Evolutionary conservation across 1,284 basidiomycete species (phyloP).

Genomic region (Rhodotorula mucilaginosa): DNA sequence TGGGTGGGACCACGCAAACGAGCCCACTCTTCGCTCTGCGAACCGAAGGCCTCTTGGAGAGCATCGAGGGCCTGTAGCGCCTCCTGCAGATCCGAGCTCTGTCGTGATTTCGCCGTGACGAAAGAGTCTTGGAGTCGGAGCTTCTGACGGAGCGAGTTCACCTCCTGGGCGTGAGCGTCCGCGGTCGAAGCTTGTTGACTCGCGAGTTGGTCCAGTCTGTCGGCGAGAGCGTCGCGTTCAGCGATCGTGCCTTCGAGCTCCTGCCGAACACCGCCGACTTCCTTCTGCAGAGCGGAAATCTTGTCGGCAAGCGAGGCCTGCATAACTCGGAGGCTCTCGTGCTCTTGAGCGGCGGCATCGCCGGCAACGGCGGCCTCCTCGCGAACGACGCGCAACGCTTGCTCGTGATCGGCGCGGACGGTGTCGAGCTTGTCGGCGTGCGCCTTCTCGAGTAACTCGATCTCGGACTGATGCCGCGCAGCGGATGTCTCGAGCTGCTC

Average conservation of each 20-base stretch:
- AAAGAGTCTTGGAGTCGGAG: background rate
- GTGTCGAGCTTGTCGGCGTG: slow-evolving; percentile 55
- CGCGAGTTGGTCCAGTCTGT: background rate
- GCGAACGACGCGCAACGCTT: background rate
- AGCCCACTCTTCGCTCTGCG: slow-evolving; percentile 44
- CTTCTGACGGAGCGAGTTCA: slow-evolving; percentile 6
- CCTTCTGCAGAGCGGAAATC: too few relatives aligned
- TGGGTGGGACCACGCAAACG: too few relatives aligned
- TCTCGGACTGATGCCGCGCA: slow-evolving; percentile 20
- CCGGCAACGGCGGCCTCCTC: background rate
- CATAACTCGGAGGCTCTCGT: too few relatives aligned
- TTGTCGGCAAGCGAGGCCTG: too few relatives aligned
- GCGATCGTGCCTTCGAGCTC: background rate
- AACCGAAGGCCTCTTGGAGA: slow-evolving; percentile 48
- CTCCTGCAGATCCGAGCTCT: slow-evolving; percentile 45
- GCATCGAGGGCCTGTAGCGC: slow-evolving; percentile 48
- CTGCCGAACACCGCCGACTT: background rate
- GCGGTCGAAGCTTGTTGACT: background rate
- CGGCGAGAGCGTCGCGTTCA: background rate
- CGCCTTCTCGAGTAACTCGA: slow-evolving; percentile 39
- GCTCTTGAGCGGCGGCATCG: too few relatives aligned
- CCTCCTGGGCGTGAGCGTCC: slow-evolving; percentile 2
- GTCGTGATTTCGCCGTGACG: background rate
- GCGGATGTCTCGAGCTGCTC: background rate
- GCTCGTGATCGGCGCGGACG: slow-evolving; percentile 46